Conservation (phyloP, 192 early-diverging fungal species). For the Jimgerdemannia lactiflua region DNA sequence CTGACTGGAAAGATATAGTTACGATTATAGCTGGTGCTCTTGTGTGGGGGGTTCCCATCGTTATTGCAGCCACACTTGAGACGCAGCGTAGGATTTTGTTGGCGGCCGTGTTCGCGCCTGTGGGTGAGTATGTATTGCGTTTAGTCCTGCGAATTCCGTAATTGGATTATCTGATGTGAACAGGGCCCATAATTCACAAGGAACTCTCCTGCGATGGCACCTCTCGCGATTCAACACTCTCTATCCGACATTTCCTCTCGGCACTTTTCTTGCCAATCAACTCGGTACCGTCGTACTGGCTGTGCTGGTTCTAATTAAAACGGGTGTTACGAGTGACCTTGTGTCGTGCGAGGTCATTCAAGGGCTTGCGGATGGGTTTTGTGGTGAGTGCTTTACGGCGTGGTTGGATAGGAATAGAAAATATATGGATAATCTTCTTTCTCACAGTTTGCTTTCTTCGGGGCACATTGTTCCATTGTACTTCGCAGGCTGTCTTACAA, state of each 20-base stretch:
- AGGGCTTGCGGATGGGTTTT: slow-evolving; percentile 50
- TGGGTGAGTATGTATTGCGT: slow-evolving; percentile 13
- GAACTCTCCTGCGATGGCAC: slow-evolving; percentile 48
- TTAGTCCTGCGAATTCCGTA: neutral
- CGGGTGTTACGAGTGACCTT: slow-evolving; percentile 21
- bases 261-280: slow-evolving; percentile 50
- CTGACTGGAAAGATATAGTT: neutral
- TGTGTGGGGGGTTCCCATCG: slow-evolving; percentile 32
- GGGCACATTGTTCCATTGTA: too few species aligned
- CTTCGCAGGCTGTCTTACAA: slow-evolving; percentile 14
- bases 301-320: slow-evolving; percentile 31
- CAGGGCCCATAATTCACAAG: neutral
- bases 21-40: slow-evolving; percentile 2
- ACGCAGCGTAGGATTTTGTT: slow-evolving; percentile 30
- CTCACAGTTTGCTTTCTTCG: too few species aligned
- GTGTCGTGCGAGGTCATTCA: slow-evolving; percentile 33
- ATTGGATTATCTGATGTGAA: neutral
- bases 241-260: slow-evolving; percentile 35
- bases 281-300: slow-evolving; percentile 42
- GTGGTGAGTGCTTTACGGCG: slow-evolving; percentile 34
- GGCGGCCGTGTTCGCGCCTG: slow-evolving; percentile 47
- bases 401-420: too few species aligned
- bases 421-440: too few species aligned
- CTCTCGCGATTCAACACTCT: slow-evolving; percentile 40
- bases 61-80: slow-evolving; percentile 26